Percentiles rank a stretch among this genome's conserved stretches.
These are phyloP conservation scores for Cyclotella distinguenda DNA, from an alignment of 108 stramenopile species.

Conservation along the genomic window DNA sequence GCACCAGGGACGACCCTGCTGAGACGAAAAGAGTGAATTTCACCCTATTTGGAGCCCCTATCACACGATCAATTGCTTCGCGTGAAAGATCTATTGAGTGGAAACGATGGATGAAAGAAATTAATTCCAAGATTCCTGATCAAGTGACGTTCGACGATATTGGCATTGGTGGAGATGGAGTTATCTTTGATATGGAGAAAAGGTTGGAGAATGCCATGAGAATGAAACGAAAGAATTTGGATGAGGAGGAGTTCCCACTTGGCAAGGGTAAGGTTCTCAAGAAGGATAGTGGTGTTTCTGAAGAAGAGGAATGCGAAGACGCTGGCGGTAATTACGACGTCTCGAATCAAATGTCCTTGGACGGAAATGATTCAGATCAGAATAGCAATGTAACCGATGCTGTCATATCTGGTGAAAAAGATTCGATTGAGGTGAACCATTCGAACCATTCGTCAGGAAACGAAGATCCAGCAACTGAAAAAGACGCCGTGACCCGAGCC, in stretches of 20 bases:
- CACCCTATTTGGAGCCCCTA: background rate
- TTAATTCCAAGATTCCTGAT: constrained; percentile 59
- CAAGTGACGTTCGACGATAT: constrained; percentile 76
- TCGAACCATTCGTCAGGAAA: too few species aligned
- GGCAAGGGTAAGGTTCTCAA: constrained; percentile 27
- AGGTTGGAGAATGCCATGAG: constrained; percentile 36
- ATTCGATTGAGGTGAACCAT: too few species aligned
- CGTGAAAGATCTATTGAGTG: constrained; percentile 58
- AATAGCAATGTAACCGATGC: too few species aligned
- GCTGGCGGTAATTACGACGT: constrained; percentile 10
- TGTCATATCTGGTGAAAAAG: too few species aligned
- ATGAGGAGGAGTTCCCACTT: background rate
- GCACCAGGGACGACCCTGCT: background rate
- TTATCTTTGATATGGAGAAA: constrained; percentile 62
- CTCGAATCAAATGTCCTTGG: background rate
- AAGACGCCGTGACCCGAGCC: too few species aligned
- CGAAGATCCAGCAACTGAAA: too few species aligned
- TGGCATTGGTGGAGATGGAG: constrained; percentile 46
- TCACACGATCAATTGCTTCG: constrained; percentile 22
- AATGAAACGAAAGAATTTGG: constrained; percentile 5
- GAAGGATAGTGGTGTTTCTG: background rate
- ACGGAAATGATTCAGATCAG: constrained; percentile 8
- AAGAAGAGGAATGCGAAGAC: background rate
- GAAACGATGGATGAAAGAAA: constrained; percentile 62
- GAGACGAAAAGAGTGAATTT: background rate